Percentiles rank a stretch among this genome's conserved stretches.
Conservation (phyloP, 2,329 filamentous ascomycete genomes). For the Fusarium domesticum region DNA sequence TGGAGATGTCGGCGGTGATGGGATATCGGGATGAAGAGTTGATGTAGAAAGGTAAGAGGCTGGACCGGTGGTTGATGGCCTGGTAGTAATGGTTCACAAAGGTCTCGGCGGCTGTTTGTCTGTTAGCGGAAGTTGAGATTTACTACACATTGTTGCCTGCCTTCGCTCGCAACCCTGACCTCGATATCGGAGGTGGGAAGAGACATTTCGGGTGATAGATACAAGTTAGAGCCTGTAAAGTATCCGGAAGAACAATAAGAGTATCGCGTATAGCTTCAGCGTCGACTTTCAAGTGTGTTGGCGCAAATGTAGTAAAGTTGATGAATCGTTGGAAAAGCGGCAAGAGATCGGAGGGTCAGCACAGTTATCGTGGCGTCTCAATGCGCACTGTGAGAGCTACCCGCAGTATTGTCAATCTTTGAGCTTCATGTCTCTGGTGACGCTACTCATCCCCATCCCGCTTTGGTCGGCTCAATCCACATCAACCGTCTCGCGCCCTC, state of each 20-base stretch:
- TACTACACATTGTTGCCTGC: conserved; percentile 27
- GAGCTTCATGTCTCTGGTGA: conserved; percentile 11
- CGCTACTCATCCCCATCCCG: conserved; percentile 8
- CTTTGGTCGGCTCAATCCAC: neutral
- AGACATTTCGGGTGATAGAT: conserved; percentile 28
- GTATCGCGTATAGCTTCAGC: neutral
- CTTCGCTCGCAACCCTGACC: conserved; percentile 47
- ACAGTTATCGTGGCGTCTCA: conserved; percentile 24
- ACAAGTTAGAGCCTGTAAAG: neutral
- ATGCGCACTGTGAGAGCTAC: conserved; percentile 17
- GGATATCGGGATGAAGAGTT: conserved; percentile 52
- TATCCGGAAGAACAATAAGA: neutral
- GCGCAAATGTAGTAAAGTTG: conserved; percentile 20
- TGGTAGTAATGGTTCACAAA: conserved; percentile 76
- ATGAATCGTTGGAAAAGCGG: conserved; percentile 12
- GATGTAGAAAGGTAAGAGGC: conserved; percentile 68
- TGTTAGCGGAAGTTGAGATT: conserved; percentile 14
- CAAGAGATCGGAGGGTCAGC: conserved; percentile 3
- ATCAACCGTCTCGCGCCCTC: neutral
- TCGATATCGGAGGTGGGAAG: conserved; percentile 42
- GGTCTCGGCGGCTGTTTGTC: conserved; percentile 59
- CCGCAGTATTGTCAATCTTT: conserved; percentile 19
- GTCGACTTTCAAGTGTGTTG: conserved; percentile 9
- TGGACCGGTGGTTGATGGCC: conserved; percentile 62
- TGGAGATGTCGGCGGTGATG: conserved; percentile 66